These are phyloP conservation scores for Aschersonia sp. DNA, from an alignment of 2,329 filamentous ascomycete species.

Conservation along the genomic window DNA sequence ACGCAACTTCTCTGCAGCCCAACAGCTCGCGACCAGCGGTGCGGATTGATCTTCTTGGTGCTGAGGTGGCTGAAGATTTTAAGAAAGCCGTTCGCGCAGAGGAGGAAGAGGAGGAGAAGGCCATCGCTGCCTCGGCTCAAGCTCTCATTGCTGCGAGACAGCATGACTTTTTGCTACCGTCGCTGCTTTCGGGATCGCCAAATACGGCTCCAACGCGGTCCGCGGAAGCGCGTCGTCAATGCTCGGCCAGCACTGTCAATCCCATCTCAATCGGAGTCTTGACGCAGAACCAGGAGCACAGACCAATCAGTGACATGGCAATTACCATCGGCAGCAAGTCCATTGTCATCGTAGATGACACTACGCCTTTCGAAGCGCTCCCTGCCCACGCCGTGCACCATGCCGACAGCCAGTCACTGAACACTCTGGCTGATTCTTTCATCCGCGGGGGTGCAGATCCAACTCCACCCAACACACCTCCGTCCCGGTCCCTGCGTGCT, in stretches of 20 bases:
- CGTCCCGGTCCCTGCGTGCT: slow-evolving; percentile 23
- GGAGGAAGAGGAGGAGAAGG: slow-evolving; percentile 20
- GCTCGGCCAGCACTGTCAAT: neutral
- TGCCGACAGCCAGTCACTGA: slow-evolving; percentile 29
- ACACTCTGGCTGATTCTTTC: slow-evolving; percentile 38
- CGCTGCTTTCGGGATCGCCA: slow-evolving; percentile 16
- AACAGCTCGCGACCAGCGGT: slow-evolving; percentile 36
- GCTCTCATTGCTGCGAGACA: no score
- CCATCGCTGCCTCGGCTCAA: no score
- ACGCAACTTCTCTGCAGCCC: slow-evolving; percentile 26
- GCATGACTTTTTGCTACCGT: slow-evolving; percentile 9
- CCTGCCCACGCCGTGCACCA: slow-evolving; percentile 33
- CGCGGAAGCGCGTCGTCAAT: neutral
- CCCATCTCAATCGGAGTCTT: slow-evolving; percentile 17
- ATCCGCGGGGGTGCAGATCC: slow-evolving; percentile 33
- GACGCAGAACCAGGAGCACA: slow-evolving; percentile 15
- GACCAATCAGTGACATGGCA: slow-evolving; percentile 36
- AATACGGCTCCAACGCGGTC: neutral
- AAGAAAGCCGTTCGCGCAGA: slow-evolving; percentile 60
- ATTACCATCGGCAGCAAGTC: slow-evolving; percentile 77
- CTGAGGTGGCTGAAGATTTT: slow-evolving; percentile 64
- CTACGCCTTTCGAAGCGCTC: slow-evolving; percentile 32
- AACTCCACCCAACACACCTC: slow-evolving; percentile 48
- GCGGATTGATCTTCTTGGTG: slow-evolving; percentile 72
- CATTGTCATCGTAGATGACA: slow-evolving; percentile 73